Evolutionary conservation across 2,329 filamentous ascomycete species (phyloP).

Genomic region (Alternaria sp.): DNA sequence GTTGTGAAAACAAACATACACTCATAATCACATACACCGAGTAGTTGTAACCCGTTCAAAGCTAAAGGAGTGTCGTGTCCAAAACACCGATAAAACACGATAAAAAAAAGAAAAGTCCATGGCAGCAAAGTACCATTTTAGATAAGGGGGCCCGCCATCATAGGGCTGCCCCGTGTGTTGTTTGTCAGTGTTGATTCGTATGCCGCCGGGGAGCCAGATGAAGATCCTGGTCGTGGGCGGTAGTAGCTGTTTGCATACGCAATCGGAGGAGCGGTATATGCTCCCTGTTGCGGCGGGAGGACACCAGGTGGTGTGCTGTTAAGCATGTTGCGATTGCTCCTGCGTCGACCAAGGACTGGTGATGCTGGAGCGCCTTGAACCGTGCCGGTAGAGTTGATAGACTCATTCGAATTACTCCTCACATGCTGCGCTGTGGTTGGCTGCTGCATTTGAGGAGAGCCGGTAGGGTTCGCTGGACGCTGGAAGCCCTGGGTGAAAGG

Average conservation of each 20-base stretch:
- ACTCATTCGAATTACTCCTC: conserved; percentile 47
- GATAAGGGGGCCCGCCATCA: conserved; percentile 46
- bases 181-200: conserved; percentile 41
- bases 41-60: conserved; percentile 6
- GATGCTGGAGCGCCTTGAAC: conserved; percentile 36
- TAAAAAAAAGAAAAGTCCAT: not conserved
- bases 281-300: conserved; percentile 33
- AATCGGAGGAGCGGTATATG: conserved; percentile 32
- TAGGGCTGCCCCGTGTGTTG: conserved; percentile 39
- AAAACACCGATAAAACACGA: conserved; percentile 1
- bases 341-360: conserved; percentile 42
- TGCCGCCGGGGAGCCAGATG: conserved; percentile 22
- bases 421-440: conserved; percentile 31
- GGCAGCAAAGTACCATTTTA: conserved; percentile 16
- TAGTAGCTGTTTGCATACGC: conserved; percentile 43
- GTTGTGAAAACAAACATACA: conserved; percentile 3
- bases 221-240: conserved; percentile 38
- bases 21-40: not conserved
- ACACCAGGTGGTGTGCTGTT: conserved; percentile 33
- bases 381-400: conserved; percentile 41
- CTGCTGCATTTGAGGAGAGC: conserved; percentile 20
- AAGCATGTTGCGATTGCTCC: conserved; percentile 48
- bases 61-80: conserved; percentile 12
- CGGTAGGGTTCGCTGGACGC: conserved; percentile 36
- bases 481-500: conserved; percentile 46